phyloP scores from a whole-genome alignment of 371 early-diverging fungal species.

The Mucor piriformis region DNA sequence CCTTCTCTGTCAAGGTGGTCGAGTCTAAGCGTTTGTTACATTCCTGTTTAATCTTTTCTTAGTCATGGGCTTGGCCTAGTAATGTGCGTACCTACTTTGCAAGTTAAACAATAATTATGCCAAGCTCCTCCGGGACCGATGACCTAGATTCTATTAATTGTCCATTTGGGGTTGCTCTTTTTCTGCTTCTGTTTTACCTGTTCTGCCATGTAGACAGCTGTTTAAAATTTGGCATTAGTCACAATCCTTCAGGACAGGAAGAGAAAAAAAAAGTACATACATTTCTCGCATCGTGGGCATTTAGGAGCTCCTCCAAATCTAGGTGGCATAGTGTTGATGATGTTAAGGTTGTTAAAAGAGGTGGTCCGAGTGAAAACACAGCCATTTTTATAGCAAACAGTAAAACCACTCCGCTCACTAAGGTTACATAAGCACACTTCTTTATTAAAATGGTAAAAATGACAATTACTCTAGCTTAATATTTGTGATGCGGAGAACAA shows the following conservation, averaged over 20 bases:
- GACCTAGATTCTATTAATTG: slow-evolving; percentile 23
- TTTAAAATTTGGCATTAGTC: background rate
- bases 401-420: too few species aligned
- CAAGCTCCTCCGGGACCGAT: slow-evolving; percentile 51
- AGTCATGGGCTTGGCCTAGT: background rate
- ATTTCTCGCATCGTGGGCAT: slow-evolving; percentile 50
- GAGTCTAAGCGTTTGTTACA: slow-evolving; percentile 56
- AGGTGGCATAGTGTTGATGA: slow-evolving; percentile 36
- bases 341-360: background rate
- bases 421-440: too few species aligned
- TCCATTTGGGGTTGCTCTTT: too few species aligned
- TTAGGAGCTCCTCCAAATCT: slow-evolving; percentile 50
- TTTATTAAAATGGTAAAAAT: too few species aligned
- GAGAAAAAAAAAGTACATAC: slow-evolving; percentile 23
- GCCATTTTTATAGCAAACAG: too few species aligned
- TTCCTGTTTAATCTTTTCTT: slow-evolving; percentile 29
- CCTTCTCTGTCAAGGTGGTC: slow-evolving; percentile 44
- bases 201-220: slow-evolving; percentile 57
- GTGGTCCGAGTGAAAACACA: background rate
- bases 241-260: too few species aligned
- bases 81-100: slow-evolving; percentile 32
- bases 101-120: slow-evolving; percentile 47
- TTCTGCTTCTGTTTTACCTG: slow-evolving; percentile 26
- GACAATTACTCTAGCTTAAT: too few species aligned
- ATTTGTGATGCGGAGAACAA: too few species aligned